Conservation (phyloP, 2,329 filamentous ascomycete genomes). For the Colletotrichum sp. region DNA sequence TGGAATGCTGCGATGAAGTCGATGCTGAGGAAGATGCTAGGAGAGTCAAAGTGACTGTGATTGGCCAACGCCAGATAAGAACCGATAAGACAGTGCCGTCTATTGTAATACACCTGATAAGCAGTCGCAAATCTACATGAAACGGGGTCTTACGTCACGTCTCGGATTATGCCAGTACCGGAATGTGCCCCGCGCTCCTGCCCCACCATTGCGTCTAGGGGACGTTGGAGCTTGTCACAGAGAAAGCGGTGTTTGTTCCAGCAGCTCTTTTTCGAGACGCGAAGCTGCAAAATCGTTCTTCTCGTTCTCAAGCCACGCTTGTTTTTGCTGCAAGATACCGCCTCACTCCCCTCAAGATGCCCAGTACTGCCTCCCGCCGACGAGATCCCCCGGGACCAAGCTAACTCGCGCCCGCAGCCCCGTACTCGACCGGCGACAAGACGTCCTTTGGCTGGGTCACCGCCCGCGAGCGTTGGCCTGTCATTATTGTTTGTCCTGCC, state of each 20-base stretch:
- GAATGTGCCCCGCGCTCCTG: constrained; percentile 7
- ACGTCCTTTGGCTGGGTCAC: constrained; percentile 88
- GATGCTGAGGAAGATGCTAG: background rate
- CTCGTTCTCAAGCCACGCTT: background rate
- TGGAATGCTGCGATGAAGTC: background rate
- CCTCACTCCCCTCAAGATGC: constrained; percentile 10
- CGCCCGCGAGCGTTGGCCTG: constrained; percentile 86
- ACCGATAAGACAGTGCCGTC: background rate
- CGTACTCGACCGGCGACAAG: constrained; percentile 79
- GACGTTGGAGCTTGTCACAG: constrained; percentile 5
- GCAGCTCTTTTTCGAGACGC: background rate
- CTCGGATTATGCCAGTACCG: background rate
- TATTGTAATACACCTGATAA: background rate
- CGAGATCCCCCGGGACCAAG: background rate
- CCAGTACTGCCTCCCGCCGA: background rate
- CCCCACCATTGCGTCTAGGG: constrained; percentile 5
- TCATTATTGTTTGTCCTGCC: constrained; percentile 74
- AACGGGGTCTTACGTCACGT: constrained; percentile 4
- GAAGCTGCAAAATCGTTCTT: background rate
- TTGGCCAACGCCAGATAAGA: background rate
- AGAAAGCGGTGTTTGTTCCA: background rate
- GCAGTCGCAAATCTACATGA: background rate
- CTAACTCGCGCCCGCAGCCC: constrained; percentile 54
- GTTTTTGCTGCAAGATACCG: background rate
- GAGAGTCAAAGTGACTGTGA: background rate